These are phyloP conservation scores for Tolypocladium sp. DNA, from an alignment of 2,329 filamentous ascomycete species.

Conservation along the genomic window DNA sequence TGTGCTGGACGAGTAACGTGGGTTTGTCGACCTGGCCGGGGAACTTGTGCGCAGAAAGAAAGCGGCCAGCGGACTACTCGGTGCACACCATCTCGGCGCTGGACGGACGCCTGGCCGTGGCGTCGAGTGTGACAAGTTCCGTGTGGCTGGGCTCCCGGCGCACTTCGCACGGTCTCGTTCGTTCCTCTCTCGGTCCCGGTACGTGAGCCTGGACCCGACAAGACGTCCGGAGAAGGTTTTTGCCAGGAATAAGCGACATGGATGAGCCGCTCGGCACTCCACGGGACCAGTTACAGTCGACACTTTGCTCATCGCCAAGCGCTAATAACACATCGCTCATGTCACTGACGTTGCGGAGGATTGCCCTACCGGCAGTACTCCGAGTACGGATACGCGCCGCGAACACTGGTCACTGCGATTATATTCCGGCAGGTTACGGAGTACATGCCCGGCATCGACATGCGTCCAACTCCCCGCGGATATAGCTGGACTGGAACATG, in stretches of 20 bases:
- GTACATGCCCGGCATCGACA: background rate
- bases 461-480: background rate
- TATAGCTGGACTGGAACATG: background rate
- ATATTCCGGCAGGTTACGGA: background rate
- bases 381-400: background rate
- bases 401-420: background rate
- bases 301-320: background rate
- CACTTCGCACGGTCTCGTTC: background rate
- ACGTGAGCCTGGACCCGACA: background rate
- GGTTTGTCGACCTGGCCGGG: background rate
- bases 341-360: background rate
- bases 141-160: background rate
- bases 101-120: background rate
- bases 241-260: background rate
- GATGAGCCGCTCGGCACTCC: background rate
- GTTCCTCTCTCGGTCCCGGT: background rate
- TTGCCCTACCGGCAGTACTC: background rate
- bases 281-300: background rate
- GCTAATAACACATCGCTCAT: background rate
- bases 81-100: background rate
- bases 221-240: background rate
- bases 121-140: background rate
- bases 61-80: background rate
- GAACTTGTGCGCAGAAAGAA: background rate
- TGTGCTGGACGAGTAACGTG: conserved; percentile 1